Evolutionary conservation across 169 alveolate genomes (phyloP).

Genomic region (Babesia sp.): DNA sequence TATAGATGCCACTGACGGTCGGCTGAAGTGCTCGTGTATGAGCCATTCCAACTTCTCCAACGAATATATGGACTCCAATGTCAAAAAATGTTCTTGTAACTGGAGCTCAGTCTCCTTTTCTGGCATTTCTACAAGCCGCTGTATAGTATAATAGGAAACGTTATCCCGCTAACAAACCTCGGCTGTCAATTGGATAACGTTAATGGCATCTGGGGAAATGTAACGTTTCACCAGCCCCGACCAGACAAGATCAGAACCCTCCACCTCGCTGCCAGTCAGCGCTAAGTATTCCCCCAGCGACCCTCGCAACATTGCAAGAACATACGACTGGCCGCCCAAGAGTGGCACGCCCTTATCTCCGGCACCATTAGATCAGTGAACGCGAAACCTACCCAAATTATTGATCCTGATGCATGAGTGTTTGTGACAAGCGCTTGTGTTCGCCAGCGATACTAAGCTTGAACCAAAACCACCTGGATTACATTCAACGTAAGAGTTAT

Average conservation of each 20-base stretch:
- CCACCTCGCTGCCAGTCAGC: conserved; percentile 68
- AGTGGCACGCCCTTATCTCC: conserved; percentile 62
- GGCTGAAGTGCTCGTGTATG: conserved; percentile 48
- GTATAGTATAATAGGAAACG: not conserved
- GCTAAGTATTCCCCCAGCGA: conserved; percentile 74
- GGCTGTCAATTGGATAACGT: conserved; percentile 68
- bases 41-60: conserved; percentile 38
- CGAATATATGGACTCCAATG: conserved; percentile 29
- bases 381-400: conserved; percentile 29
- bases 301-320: conserved; percentile 70
- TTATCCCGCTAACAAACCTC: conserved; percentile 34
- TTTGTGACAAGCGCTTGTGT: conserved; percentile 65
- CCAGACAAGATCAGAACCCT: conserved; percentile 73
- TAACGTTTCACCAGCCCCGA: conserved; percentile 72
- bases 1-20: conserved; percentile 14
- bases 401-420: conserved; percentile 56
- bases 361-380: not conserved
- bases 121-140: conserved; percentile 63
- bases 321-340: conserved; percentile 70
- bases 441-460: conserved; percentile 66
- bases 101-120: conserved; percentile 58
- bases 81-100: conserved; percentile 38
- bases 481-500: not conserved
- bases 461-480: conserved; percentile 69
- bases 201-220: conserved; percentile 71